phyloP scores from a whole-genome alignment of 495 filamentous ascomycete species.

The Chaetomium cochliodes region DNA sequence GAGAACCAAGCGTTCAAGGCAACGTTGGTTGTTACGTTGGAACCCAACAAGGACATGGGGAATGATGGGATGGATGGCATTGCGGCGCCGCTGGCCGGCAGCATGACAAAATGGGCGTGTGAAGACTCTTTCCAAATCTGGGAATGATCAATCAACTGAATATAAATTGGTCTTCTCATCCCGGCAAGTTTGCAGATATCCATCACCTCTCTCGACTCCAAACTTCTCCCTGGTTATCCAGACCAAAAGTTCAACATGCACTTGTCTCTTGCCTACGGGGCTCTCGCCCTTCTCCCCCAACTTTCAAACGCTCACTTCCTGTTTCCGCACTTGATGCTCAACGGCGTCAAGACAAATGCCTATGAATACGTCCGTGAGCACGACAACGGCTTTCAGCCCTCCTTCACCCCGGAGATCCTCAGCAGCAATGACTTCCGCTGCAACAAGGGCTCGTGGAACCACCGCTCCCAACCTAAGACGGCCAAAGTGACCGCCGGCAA shows the following conservation, averaged over 20 bases:
- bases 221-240: background rate
- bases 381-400: conserved; percentile 45
- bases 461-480: conserved; percentile 23
- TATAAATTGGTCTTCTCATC: background rate
- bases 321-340: conserved; percentile 28
- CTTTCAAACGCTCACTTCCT: conserved; percentile 25
- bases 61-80: no score
- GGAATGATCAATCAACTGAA: no score
- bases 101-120: no score
- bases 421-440: conserved; percentile 37
- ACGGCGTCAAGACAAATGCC: conserved; percentile 40
- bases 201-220: background rate
- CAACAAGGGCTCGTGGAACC: conserved; percentile 25
- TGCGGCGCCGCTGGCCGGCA: no score
- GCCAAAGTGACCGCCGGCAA: conserved; percentile 24
- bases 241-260: conserved; percentile 6
- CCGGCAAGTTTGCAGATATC: background rate
- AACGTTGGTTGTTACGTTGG: no score
- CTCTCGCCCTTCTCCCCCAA: conserved; percentile 15
- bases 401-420: conserved; percentile 39
- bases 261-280: conserved; percentile 10
- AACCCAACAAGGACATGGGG: no score
- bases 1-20: no score
- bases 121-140: no score
- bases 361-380: conserved; percentile 30